Evolutionary conservation across 495 filamentous ascomycete species (phyloP).

Genomic region (Neurospora sp.): DNA sequence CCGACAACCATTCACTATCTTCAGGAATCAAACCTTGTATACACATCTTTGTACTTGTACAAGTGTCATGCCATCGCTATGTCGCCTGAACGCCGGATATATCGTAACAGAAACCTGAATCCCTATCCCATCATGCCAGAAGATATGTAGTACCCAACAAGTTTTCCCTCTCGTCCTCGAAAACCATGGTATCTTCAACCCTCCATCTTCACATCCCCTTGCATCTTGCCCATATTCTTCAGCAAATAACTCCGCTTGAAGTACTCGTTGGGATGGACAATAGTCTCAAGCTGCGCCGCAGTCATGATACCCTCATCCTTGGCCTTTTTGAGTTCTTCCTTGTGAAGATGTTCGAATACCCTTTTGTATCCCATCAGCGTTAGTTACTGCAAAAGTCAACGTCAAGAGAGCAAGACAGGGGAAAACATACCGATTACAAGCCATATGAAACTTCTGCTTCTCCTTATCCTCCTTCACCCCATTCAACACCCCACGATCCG

Average conservation of each 20-base stretch:
- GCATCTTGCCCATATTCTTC: slow-evolving; percentile 52
- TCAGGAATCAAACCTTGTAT: not conserved
- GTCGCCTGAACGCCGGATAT: not conserved
- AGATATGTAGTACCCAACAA: not conserved
- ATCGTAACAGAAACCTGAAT: not conserved
- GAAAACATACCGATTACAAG: slow-evolving; percentile 64
- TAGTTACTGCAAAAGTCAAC: no score
- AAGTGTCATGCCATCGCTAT: not conserved
- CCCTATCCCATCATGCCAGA: not conserved
- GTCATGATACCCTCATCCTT: slow-evolving; percentile 75
- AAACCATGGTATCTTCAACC: slow-evolving; percentile 9
- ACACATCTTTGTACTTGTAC: not conserved
- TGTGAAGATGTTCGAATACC: slow-evolving; percentile 85
- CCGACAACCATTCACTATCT: no score
- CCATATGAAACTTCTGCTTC: slow-evolving; percentile 83
- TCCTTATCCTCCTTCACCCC: slow-evolving; percentile 83
- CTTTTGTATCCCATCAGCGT: no score
- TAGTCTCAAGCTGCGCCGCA: slow-evolving; percentile 78
- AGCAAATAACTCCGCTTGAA: slow-evolving; percentile 88
- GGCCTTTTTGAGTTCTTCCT: slow-evolving; percentile 76
- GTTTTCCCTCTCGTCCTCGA: not conserved
- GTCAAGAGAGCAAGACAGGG: not conserved
- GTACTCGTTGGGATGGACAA: slow-evolving; percentile 96
- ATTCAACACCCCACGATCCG: slow-evolving; percentile 64
- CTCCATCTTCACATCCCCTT: slow-evolving; percentile 43